Evolutionary conservation across 257 asterid genomes (phyloP).

Genomic region (Jaltomata sinuosa): DNA sequence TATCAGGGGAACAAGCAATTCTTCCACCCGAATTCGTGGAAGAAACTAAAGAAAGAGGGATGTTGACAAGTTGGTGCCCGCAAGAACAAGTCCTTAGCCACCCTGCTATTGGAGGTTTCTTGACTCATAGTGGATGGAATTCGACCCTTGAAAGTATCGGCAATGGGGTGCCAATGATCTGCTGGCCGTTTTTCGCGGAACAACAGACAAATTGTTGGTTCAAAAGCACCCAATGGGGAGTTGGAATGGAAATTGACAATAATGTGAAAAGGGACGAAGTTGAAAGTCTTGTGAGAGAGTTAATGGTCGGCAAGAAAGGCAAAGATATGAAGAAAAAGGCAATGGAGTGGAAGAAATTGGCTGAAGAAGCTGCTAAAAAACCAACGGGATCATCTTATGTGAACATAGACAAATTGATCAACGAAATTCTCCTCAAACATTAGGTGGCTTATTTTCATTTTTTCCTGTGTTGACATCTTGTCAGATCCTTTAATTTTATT

Average conservation of each 20-base stretch:
- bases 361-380: not conserved
- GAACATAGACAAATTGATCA: not conserved
- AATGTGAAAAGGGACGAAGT: slow-evolving; percentile 8
- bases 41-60: slow-evolving; percentile 11
- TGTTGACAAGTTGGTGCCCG: slow-evolving; percentile 11
- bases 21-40: slow-evolving; percentile 6
- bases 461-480: not conserved
- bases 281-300: slow-evolving; percentile 10
- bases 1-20: slow-evolving; percentile 5
- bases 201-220: slow-evolving; percentile 8
- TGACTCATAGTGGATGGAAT: slow-evolving; percentile 16
- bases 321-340: slow-evolving; percentile 5
- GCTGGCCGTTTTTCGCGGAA: slow-evolving; percentile 21
- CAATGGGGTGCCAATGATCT: slow-evolving; percentile 15
- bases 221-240: slow-evolving; percentile 2
- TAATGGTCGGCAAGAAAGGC: slow-evolving; percentile 4
- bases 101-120: slow-evolving; percentile 7
- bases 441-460: not conserved
- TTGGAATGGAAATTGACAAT: slow-evolving; percentile 11
- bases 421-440: not conserved
- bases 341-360: slow-evolving; percentile 9
- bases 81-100: slow-evolving; percentile 13
- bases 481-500: not conserved
- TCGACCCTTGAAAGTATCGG: slow-evolving; percentile 9
- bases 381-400: not conserved